phyloP scores from a whole-genome alignment of 2,329 filamentous ascomycete species.

The Colletotrichum incanum region DNA sequence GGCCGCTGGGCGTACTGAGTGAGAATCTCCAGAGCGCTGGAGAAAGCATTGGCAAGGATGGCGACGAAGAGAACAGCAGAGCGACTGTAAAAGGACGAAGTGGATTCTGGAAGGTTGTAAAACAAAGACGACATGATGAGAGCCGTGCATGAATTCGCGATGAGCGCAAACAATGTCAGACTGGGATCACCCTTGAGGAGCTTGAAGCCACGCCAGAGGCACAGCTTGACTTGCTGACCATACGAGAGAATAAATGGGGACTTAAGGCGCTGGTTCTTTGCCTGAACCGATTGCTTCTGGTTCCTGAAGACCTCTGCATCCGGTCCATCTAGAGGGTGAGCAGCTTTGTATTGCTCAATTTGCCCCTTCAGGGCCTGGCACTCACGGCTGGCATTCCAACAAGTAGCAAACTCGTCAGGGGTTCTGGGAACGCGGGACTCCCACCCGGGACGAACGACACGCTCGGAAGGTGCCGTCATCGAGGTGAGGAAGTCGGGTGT shows the following conservation, averaged over 20 bases:
- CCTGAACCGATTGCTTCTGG: conserved; percentile 34
- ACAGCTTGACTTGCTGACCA: conserved; percentile 61
- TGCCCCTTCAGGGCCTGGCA: conserved; percentile 49
- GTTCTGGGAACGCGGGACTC: conserved; percentile 50
- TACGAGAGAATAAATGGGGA: conserved; percentile 66
- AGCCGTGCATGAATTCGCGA: conserved; percentile 63
- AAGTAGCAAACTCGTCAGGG: conserved; percentile 51
- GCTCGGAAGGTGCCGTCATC: conserved; percentile 56
- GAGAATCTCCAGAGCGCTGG: conserved; percentile 52
- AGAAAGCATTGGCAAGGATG: conserved; percentile 67
- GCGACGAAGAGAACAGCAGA: conserved; percentile 68
- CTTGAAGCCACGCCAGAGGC: conserved; percentile 59
- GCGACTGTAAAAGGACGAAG: conserved; percentile 61
- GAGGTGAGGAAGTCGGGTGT: conserved; percentile 84
- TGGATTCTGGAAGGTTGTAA: conserved; percentile 60
- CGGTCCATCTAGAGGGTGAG: conserved; percentile 35
- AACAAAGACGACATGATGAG: conserved; percentile 69
- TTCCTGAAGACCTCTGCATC: conserved; percentile 27
- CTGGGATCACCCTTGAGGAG: conserved; percentile 58
- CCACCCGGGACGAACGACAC: conserved; percentile 47
- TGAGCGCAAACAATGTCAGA: conserved; percentile 56
- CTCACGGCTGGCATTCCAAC: conserved; percentile 48
- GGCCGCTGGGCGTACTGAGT: conserved; percentile 47
- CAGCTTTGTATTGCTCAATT: conserved; percentile 48
- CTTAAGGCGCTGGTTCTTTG: conserved; percentile 61